Conservation (phyloP, 345 rosid genomes). For the Geranium brycei region DNA sequence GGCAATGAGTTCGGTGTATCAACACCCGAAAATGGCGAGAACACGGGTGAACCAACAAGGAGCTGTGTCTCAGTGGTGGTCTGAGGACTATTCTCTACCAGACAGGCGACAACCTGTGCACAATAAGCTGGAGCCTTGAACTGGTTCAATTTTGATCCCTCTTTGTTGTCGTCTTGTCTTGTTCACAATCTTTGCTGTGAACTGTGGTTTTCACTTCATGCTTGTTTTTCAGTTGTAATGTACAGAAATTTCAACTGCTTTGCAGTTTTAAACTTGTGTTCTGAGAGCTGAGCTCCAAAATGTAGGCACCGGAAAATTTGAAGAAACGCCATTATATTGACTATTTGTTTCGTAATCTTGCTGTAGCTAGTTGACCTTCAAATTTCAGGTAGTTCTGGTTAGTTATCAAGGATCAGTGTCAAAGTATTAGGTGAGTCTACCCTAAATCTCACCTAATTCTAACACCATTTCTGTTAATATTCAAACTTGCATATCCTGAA, state of each 20-base stretch:
- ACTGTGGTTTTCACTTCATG: neutral
- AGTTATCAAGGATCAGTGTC: too few relatives aligned
- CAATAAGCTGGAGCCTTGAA: constrained; percentile 20
- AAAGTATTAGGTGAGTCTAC: too few relatives aligned
- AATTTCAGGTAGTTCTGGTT: too few relatives aligned
- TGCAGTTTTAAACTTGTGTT: neutral
- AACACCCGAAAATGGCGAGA: constrained; percentile 1
- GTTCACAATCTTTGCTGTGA: neutral
- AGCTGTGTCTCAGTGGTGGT: constrained; percentile 10
- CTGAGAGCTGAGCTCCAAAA: too few relatives aligned
- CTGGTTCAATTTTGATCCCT: too few relatives aligned
- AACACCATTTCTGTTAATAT: too few relatives aligned
- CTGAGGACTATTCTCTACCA: constrained; percentile 17
- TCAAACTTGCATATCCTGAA: too few relatives aligned
- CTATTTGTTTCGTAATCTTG: too few relatives aligned
- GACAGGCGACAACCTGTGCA: constrained; percentile 14
- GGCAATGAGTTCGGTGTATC: neutral
- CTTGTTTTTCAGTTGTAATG: neutral
- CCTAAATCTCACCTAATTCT: too few relatives aligned
- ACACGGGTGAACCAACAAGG: neutral
- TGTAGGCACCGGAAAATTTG: too few relatives aligned
- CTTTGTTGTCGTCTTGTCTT: neutral
- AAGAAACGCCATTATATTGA: too few relatives aligned
- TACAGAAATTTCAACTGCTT: neutral
- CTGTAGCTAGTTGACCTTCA: too few relatives aligned